These are phyloP conservation scores for Chlorella sp. DNA, from an alignment of 139 green algal genomes.

Conservation along the genomic window DNA sequence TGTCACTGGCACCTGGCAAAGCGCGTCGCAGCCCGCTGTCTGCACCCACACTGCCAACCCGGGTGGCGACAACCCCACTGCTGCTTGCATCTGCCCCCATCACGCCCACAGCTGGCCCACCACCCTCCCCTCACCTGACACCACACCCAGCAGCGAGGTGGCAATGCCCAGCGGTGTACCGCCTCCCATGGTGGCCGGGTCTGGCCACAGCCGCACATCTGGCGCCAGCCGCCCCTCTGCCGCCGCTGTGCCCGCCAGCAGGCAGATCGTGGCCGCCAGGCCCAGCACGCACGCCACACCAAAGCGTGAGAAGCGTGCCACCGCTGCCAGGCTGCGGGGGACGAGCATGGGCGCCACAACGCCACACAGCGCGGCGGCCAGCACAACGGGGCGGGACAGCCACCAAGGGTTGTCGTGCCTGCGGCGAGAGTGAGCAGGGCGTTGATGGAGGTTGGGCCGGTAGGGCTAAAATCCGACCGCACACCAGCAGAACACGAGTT, in stretches of 20 bases:
- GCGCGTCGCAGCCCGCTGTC: too few relatives aligned
- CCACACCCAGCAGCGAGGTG: constrained; percentile 27
- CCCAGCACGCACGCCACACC: constrained; percentile 36
- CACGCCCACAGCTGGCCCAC: neutral
- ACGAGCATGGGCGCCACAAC: constrained; percentile 43
- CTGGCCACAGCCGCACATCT: constrained; percentile 24
- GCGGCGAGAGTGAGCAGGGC: neutral
- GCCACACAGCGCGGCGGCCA: neutral
- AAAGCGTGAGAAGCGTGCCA: constrained; percentile 13
- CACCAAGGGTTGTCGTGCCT: constrained; percentile 32
- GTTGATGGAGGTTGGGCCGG: neutral
- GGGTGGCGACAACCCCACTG: too few relatives aligned
- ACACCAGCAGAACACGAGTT: too few relatives aligned
- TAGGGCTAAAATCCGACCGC: too few relatives aligned
- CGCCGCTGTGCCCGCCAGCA: constrained; percentile 31
- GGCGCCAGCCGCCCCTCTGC: constrained; percentile 14
- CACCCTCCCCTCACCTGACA: neutral
- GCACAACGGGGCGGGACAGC: constrained; percentile 3
- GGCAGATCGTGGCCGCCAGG: constrained; percentile 25
- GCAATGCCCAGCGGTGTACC: constrained; percentile 9
- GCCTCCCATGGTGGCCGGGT: neutral
- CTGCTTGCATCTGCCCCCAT: neutral
- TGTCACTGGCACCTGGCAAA: too few relatives aligned
- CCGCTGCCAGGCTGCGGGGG: constrained; percentile 28
- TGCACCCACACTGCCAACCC: too few relatives aligned